Evolutionary conservation across 2,329 filamentous ascomycete species (phyloP).

Genomic region (Orbilia quercus): DNA sequence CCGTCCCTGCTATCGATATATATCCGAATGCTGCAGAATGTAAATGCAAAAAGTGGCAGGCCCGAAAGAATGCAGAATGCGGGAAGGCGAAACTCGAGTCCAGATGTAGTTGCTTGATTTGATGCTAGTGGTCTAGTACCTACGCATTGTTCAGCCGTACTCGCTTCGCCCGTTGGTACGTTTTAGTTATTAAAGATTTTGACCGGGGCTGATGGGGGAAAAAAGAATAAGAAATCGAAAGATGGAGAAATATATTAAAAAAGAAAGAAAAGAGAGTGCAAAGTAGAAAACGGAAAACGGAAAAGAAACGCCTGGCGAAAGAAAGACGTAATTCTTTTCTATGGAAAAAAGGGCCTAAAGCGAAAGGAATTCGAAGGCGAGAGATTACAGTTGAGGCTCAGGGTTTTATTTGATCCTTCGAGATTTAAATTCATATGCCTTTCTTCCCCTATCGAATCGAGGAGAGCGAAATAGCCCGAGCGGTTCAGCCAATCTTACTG

Average conservation of each 20-base stretch:
- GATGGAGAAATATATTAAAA: constrained; percentile 5
- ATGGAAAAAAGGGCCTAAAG: background rate
- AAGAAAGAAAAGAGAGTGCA: constrained; percentile 5
- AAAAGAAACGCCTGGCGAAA: constrained; percentile 20
- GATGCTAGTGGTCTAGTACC: constrained; percentile 11
- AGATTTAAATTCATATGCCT: constrained; percentile 13
- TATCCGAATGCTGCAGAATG: constrained; percentile 39
- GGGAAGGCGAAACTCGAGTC: no score
- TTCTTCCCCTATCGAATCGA: constrained; percentile 25
- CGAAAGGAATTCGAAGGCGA: constrained; percentile 32
- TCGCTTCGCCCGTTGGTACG: background rate
- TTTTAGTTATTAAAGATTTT: background rate
- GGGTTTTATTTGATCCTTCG: constrained; percentile 27
- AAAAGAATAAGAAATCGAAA: background rate
- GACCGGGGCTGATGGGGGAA: background rate
- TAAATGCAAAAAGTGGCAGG: constrained; percentile 9
- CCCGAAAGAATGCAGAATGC: constrained; percentile 25
- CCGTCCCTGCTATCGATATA: constrained; percentile 32
- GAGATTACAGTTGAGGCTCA: constrained; percentile 32
- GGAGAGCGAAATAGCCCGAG: constrained; percentile 34
- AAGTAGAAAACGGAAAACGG: no score
- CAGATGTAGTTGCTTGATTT: constrained; percentile 30
- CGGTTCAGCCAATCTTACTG: constrained; percentile 41
- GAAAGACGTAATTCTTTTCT: constrained; percentile 19
- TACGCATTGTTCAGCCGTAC: constrained; percentile 8